Evolutionary conservation across 2,329 filamentous ascomycete species (phyloP), one percentile per base, ranked within the genome.

Genomic region (Ophiostoma piceae): DNA sequence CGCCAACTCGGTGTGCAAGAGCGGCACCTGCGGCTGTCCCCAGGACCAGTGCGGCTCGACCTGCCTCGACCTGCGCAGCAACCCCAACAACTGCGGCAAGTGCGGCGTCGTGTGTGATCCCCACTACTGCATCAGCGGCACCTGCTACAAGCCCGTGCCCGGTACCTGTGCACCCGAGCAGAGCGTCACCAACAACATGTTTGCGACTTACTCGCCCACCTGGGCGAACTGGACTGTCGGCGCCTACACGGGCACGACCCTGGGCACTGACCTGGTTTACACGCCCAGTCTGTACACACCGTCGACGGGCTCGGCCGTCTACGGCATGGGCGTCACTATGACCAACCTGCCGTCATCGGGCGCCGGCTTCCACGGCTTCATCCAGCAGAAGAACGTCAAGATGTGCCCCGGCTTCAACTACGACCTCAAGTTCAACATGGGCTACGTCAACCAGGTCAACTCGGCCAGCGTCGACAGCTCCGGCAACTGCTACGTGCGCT

Each of bases 361-460:
- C 3, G 68, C 29, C 43, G 68, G 68, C 47, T 69, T 69, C 47
- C 68, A 69, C 43, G 68, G 68, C 19, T 69, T 41, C 35, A 43
- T 69, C 47, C 43, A 69, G 68, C 68, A 69, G 47, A 67, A 67
- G 32, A 69, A 62, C 35, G 68, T 69, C 64, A 69, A 69, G 64
- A 69, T 69, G 68, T 69, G 68, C 64, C 68, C 68, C 35, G 68
- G 68, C 35, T 69, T 69, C 68, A 66, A 67, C 68, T 69, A 69
- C 64, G 68, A 67, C 47, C 41, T 69, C 19, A 69, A 64, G 32
- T 69, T 69, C 47, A 39, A 47, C 43, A 69, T 69, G 68, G 68
- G 68, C 68, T 69, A 69, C 68, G 68, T 69, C 14, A 69, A 69
- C 62, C 29, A 69, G 68, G 47, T 69, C 47, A 69, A 67, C 39